Conservation (phyloP, 176 grass and related monocot species). For the Microstegium vimineum region DNA sequence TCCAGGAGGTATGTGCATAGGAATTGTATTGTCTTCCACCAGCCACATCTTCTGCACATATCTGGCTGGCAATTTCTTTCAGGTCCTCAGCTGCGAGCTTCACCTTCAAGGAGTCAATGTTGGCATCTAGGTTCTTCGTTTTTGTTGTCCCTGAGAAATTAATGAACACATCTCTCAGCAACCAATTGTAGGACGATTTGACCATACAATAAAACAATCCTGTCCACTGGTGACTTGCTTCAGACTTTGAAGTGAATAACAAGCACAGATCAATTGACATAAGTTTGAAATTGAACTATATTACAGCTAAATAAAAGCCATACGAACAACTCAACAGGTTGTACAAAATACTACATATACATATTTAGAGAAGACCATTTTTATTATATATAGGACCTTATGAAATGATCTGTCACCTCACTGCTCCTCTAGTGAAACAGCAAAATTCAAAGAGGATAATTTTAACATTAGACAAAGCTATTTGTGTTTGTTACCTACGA, state of each 20-base stretch:
- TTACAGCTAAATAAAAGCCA: not conserved
- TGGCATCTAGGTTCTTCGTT: slow-evolving; percentile 71
- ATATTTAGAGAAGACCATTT: no score
- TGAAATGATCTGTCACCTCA: not conserved
- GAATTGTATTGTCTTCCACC: slow-evolving; percentile 50
- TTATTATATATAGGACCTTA: no score
- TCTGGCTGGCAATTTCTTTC: slow-evolving; percentile 53
- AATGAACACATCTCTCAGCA: slow-evolving; percentile 6
- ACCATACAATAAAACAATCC: not conserved
- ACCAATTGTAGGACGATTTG: not conserved
- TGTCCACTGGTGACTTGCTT: slow-evolving; percentile 12
- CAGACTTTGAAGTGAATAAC: not conserved
- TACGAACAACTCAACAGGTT: not conserved
- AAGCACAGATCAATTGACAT: not conserved
- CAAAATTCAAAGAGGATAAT: not conserved
- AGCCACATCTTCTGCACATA: slow-evolving; percentile 54
- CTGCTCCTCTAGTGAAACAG: not conserved
- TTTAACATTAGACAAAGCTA: not conserved
- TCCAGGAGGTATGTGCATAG: slow-evolving; percentile 35
- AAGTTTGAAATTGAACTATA: not conserved
- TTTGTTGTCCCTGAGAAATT: slow-evolving; percentile 69
- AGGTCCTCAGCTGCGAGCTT: slow-evolving; percentile 57
- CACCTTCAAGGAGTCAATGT: slow-evolving; percentile 61
- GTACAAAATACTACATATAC: not conserved
- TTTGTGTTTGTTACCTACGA: not conserved